These are phyloP conservation scores for Aspergillus pseudonomiae DNA, from an alignment of 2,329 filamentous ascomycete species.

Conservation along the genomic window DNA sequence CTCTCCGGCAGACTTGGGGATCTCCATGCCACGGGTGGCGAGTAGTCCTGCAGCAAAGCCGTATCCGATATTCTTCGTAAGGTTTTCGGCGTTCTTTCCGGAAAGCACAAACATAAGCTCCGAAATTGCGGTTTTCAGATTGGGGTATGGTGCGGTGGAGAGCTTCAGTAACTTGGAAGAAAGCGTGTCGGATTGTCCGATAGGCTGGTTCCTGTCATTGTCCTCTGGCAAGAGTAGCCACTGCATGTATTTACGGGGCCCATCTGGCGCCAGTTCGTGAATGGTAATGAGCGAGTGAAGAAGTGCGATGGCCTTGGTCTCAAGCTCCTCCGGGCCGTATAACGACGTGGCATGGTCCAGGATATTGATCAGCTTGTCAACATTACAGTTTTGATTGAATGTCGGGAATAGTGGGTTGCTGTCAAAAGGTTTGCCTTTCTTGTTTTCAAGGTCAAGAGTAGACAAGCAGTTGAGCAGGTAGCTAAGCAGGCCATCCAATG, in stretches of 20 bases:
- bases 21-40: slow-evolving; percentile 77
- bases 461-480: slow-evolving; percentile 78
- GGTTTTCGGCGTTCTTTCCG: slow-evolving; percentile 73
- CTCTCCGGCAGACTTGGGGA: slow-evolving; percentile 69
- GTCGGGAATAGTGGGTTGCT: slow-evolving; percentile 67
- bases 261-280: slow-evolving; percentile 68
- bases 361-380: slow-evolving; percentile 69
- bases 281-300: slow-evolving; percentile 73
- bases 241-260: slow-evolving; percentile 66
- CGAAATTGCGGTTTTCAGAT: slow-evolving; percentile 73
- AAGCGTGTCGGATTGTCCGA: slow-evolving; percentile 75
- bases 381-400: slow-evolving; percentile 60
- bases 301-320: slow-evolving; percentile 70
- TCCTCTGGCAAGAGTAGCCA: slow-evolving; percentile 72
- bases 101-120: slow-evolving; percentile 86
- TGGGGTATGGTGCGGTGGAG: slow-evolving; percentile 73
- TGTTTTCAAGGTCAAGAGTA: slow-evolving; percentile 70
- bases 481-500: slow-evolving; percentile 72
- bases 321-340: slow-evolving; percentile 71
- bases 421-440: slow-evolving; percentile 50
- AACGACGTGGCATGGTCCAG: slow-evolving; percentile 66
- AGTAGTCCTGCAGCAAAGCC: slow-evolving; percentile 91
- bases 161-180: slow-evolving; percentile 76
- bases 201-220: slow-evolving; percentile 72
- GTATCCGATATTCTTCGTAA: slow-evolving; percentile 91